Evolutionary conservation across 2,329 filamentous ascomycete genomes (phyloP).

Genomic region (Stemphylium lycopersici): DNA sequence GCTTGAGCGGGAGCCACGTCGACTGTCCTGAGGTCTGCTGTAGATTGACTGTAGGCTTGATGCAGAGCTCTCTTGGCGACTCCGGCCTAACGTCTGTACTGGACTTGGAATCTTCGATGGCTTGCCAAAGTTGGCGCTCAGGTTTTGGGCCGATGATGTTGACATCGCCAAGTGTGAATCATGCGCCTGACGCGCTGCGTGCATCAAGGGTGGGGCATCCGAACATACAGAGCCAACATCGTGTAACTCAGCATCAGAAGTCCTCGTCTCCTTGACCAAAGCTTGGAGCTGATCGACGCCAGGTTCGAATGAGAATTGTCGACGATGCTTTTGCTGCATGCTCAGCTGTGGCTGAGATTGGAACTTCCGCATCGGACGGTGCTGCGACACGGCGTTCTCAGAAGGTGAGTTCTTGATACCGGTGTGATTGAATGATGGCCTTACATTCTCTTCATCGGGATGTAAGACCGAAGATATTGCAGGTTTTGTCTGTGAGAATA

Average conservation of each 20-base stretch:
- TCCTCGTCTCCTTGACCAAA: slow-evolving; percentile 20
- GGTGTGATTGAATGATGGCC: background rate
- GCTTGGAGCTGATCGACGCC: slow-evolving; percentile 47
- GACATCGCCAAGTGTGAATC: background rate
- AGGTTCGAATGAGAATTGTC: slow-evolving; percentile 53
- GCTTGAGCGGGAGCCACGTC: slow-evolving; percentile 39
- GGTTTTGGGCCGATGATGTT: background rate
- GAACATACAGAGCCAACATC: slow-evolving; percentile 13
- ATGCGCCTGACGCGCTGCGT: background rate
- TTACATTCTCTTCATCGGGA: background rate
- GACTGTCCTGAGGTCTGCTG: slow-evolving; percentile 23
- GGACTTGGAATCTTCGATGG: slow-evolving; percentile 54
- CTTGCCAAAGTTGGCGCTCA: slow-evolving; percentile 21
- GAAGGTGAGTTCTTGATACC: background rate
- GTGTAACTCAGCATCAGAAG: slow-evolving; percentile 8
- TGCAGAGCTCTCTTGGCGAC: slow-evolving; percentile 47
- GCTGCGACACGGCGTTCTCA: slow-evolving; percentile 2
- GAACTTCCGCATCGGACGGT: slow-evolving; percentile 10
- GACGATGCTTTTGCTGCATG: slow-evolving; percentile 27
- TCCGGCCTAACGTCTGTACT: slow-evolving; percentile 43
- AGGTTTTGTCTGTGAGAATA: slow-evolving; percentile 32
- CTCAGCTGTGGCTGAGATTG: slow-evolving; percentile 28
- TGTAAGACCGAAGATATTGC: background rate
- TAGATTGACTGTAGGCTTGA: slow-evolving; percentile 47
- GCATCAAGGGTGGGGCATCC: background rate